Percentiles rank a stretch among this genome's conserved stretches.
These are phyloP conservation scores for Neurospora pannonica DNA, from an alignment of 495 filamentous ascomycete species.

Conservation along the genomic window DNA sequence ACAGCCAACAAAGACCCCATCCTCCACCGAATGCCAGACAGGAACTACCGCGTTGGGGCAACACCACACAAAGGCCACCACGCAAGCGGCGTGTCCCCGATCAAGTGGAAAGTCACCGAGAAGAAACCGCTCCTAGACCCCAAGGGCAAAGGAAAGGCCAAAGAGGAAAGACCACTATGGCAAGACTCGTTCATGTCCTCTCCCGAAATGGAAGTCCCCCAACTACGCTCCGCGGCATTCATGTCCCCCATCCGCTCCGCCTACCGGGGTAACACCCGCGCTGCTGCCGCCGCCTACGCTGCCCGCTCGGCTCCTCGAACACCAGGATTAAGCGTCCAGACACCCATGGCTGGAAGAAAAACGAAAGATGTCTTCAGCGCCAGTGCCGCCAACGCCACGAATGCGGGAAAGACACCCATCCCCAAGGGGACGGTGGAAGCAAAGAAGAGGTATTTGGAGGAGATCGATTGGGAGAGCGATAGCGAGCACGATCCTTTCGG, in stretches of 20 bases:
- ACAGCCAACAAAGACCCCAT: conserved; percentile 51
- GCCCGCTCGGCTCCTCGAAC: conserved; percentile 37
- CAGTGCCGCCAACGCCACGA: not conserved
- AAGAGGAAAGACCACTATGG: conserved; percentile 28
- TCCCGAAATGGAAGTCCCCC: conserved; percentile 68
- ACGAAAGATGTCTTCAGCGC: conserved; percentile 31
- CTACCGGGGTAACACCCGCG: conserved; percentile 9
- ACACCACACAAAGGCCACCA: conserved; percentile 57
- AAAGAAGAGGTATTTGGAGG: conserved; percentile 34
- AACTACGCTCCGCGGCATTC: conserved; percentile 78
- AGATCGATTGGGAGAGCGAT: conserved; percentile 57
- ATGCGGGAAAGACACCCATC: not conserved
- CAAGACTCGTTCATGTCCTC: conserved; percentile 62
- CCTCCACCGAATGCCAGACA: conserved; percentile 81
- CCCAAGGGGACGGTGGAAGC: conserved; percentile 5
- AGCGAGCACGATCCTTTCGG: conserved; percentile 54
- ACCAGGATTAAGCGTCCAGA: conserved; percentile 74
- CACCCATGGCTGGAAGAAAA: conserved; percentile 43
- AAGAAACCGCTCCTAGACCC: conserved; percentile 1
- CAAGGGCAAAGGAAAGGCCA: conserved; percentile 22
- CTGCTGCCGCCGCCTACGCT: not conserved
- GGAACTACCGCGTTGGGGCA: conserved; percentile 86
- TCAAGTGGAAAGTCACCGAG: conserved; percentile 28
- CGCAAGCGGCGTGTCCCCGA: conserved; percentile 18
- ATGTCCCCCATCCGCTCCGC: conserved; percentile 51